Evolutionary conservation across 345 rosid genomes (phyloP).

Genomic region (Populus davidiana): DNA sequence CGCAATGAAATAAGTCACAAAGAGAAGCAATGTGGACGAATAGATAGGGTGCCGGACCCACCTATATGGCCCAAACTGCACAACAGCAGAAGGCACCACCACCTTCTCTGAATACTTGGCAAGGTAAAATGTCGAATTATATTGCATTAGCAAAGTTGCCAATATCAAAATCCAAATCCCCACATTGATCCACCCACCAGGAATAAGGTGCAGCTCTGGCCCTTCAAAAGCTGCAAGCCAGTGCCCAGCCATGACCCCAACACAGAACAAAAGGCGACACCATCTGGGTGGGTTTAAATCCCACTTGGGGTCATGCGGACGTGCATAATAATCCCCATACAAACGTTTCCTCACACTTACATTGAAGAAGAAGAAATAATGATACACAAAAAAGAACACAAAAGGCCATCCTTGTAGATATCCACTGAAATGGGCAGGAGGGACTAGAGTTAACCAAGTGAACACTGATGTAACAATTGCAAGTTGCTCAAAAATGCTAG

Average conservation of each 20-base stretch:
- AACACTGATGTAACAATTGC: constrained; percentile 62
- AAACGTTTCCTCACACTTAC: constrained; percentile 70
- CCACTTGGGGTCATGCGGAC: constrained; percentile 75
- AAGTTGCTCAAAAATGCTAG: constrained; percentile 71
- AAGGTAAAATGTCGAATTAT: constrained; percentile 70
- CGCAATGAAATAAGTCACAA: constrained; percentile 54
- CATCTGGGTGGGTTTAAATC: constrained; percentile 59
- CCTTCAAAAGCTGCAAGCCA: constrained; percentile 93
- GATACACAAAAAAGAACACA: constrained; percentile 80
- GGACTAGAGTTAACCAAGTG: constrained; percentile 83
- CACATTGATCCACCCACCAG: constrained; percentile 66
- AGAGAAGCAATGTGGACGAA: constrained; percentile 72
- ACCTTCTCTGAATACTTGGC: constrained; percentile 85
- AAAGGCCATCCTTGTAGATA: constrained; percentile 89
- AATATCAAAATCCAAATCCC: constrained; percentile 73
- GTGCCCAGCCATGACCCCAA: constrained; percentile 59
- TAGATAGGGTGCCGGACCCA: constrained; percentile 81
- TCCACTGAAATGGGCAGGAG: constrained; percentile 79
- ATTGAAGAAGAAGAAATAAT: constrained; percentile 84
- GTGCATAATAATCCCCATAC: constrained; percentile 70
- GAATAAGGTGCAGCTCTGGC: constrained; percentile 70
- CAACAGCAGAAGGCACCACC: constrained; percentile 75
- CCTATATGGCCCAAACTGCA: constrained; percentile 85
- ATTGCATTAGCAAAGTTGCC: constrained; percentile 60
- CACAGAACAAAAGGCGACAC: constrained; percentile 55